Evolutionary conservation across 106 monocot species (phyloP).

Genomic region (Posidonia australis): DNA sequence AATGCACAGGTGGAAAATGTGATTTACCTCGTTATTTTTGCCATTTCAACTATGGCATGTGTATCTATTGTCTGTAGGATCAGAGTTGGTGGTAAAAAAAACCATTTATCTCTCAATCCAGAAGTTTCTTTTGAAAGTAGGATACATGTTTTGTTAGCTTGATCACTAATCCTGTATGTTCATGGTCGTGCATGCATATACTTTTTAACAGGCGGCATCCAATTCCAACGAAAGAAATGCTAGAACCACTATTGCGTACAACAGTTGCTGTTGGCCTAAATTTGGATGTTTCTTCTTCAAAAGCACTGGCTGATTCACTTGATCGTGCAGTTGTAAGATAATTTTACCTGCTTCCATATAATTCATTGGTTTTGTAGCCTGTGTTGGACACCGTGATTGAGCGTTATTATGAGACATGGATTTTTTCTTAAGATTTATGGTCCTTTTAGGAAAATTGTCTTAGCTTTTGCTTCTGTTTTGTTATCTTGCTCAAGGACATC

Average conservation of each 20-base stretch:
- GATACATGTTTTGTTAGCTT: neutral
- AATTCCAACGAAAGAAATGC: constrained; percentile 92
- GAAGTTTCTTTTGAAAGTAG: neutral
- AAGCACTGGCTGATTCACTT: constrained; percentile 93
- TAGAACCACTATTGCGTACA: constrained; percentile 83
- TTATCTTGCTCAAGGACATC: no score
- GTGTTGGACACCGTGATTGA: no score
- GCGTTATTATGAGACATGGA: no score
- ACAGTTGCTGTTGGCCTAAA: constrained; percentile 77
- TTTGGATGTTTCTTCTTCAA: constrained; percentile 89
- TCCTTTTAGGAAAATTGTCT: no score
- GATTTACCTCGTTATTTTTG: neutral
- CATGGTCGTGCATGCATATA: constrained; percentile 1
- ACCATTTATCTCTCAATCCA: no score
- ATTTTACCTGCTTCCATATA: neutral
- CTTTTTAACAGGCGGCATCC: constrained; percentile 68
- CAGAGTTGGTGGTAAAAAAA: no score
- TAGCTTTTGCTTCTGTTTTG: no score
- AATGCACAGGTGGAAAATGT: no score
- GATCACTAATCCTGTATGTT: neutral
- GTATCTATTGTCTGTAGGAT: no score
- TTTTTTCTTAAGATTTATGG: no score
- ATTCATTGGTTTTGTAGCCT: neutral
- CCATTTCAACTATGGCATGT: neutral
- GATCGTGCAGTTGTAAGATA: constrained; percentile 68